phyloP scores from a whole-genome alignment of 2,329 filamentous ascomycete genomes.

The Cytospora piceicola region DNA sequence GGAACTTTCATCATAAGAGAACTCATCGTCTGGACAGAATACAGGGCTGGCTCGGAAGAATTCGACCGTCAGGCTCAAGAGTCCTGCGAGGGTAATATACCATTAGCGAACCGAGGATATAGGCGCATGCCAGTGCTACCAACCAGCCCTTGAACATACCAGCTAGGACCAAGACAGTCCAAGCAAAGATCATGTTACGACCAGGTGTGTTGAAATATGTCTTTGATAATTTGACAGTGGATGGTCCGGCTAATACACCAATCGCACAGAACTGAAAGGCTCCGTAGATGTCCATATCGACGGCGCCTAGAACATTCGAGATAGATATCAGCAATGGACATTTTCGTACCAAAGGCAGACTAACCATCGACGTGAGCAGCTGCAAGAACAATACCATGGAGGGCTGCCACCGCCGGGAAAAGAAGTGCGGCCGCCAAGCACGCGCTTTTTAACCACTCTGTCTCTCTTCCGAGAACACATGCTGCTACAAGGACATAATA shows the following conservation, averaged over 20 bases:
- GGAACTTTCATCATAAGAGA: conserved; percentile 47
- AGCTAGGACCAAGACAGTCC: conserved; percentile 64
- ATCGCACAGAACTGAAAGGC: conserved; percentile 70
- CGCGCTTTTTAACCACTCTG: conserved; percentile 64
- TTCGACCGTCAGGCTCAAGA: conserved; percentile 65
- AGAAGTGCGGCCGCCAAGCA: conserved; percentile 66
- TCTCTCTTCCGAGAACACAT: conserved; percentile 65
- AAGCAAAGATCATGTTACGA: conserved; percentile 68
- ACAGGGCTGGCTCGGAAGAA: conserved; percentile 59
- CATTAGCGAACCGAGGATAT: background rate
- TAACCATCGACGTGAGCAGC: conserved; percentile 61
- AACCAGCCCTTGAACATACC: conserved; percentile 45
- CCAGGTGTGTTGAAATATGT: conserved; percentile 69
- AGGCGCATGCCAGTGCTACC: background rate
- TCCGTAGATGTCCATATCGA: conserved; percentile 71
- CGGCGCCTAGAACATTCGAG: conserved; percentile 50
- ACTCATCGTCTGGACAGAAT: conserved; percentile 46
- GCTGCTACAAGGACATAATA: conserved; percentile 68
- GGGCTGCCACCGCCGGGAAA: conserved; percentile 65
- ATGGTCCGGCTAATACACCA: conserved; percentile 65
- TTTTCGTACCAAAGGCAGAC: conserved; percentile 31
- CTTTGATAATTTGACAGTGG: conserved; percentile 62
- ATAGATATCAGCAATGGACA: background rate
- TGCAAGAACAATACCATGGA: conserved; percentile 66
- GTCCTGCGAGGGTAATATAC: conserved; percentile 43